These are phyloP conservation scores for Ustilago xerochloae DNA, from an alignment of 1,284 basidiomycete species.

Conservation along the genomic window DNA sequence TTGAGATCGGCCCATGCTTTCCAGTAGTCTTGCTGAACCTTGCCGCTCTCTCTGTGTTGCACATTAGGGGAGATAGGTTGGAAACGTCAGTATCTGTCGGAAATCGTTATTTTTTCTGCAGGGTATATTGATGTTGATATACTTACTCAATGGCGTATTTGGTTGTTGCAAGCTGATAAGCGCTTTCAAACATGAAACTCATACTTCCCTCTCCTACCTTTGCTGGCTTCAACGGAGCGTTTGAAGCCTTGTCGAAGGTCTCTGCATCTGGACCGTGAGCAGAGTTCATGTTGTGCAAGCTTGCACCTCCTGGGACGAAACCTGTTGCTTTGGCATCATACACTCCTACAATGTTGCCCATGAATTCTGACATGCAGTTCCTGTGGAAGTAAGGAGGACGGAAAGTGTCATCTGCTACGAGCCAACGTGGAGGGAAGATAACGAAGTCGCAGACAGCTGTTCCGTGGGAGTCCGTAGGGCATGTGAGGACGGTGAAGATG, in stretches of 20 bases:
- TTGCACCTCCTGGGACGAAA: slow-evolving; percentile 54
- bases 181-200: slow-evolving; percentile 63
- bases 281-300: slow-evolving; percentile 58
- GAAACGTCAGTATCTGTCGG: neutral
- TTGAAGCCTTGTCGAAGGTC: slow-evolving; percentile 42
- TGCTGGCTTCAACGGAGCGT: slow-evolving; percentile 38
- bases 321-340: slow-evolving; percentile 53
- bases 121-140: neutral
- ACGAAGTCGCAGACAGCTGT: slow-evolving; percentile 70
- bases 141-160: slow-evolving; percentile 50
- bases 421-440: slow-evolving; percentile 49
- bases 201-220: slow-evolving; percentile 55
- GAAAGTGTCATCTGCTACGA: slow-evolving; percentile 46
- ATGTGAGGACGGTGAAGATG: slow-evolving; percentile 62
- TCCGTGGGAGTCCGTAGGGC: slow-evolving; percentile 73
- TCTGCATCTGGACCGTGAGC: slow-evolving; percentile 62
- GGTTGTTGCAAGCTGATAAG: slow-evolving; percentile 58
- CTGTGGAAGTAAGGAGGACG: slow-evolving; percentile 52
- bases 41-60: slow-evolving; percentile 45
- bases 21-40: slow-evolving; percentile 58
- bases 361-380: slow-evolving; percentile 52
- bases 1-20: slow-evolving; percentile 41
- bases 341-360: slow-evolving; percentile 47
- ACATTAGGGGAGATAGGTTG: neutral
- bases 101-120: too few relatives aligned